A percentile compares a stretch with the other conserved stretches of the same genome.
Conservation (phyloP, 2,329 filamentous ascomycete genomes). For the Arthrobotrys iridis region DNA sequence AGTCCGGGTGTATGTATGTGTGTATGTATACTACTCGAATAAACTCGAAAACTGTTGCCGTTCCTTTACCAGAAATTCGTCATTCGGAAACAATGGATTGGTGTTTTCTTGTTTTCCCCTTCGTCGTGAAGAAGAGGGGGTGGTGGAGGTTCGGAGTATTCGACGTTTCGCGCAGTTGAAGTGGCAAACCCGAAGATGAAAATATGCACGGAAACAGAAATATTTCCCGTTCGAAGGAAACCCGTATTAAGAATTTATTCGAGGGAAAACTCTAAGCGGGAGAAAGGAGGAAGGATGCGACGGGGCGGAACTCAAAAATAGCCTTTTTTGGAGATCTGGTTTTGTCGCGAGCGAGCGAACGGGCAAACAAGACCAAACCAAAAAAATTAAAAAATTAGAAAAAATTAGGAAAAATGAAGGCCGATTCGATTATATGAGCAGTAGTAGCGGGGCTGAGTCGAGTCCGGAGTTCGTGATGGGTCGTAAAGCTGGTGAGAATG, state of each 20-base stretch:
- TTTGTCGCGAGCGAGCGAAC: background rate
- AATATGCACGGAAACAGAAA: conserved; percentile 12
- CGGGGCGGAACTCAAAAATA: conserved; percentile 6
- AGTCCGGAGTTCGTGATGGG: background rate
- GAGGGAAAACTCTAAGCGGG: conserved; percentile 1
- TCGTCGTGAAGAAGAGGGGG: background rate
- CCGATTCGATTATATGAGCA: background rate
- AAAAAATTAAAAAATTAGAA: background rate
- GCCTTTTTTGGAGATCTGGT: too few species aligned
- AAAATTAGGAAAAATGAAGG: background rate
- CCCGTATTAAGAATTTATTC: conserved; percentile 8
- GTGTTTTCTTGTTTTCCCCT: background rate
- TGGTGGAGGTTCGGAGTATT: background rate
- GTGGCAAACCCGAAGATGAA: background rate
- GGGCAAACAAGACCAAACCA: background rate
- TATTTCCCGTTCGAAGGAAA: background rate
- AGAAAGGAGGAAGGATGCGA: background rate
- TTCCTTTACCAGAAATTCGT: conserved; percentile 9
- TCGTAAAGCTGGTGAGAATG: background rate
- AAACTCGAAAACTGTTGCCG: background rate
- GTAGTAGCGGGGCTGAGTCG: background rate
- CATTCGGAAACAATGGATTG: background rate
- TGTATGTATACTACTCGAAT: conserved; percentile 7
- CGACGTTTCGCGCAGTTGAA: conserved; percentile 1
- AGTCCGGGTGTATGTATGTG: background rate